Evolutionary conservation across 345 rosid species (phyloP).

Genomic region (Raphanus sativus): DNA sequence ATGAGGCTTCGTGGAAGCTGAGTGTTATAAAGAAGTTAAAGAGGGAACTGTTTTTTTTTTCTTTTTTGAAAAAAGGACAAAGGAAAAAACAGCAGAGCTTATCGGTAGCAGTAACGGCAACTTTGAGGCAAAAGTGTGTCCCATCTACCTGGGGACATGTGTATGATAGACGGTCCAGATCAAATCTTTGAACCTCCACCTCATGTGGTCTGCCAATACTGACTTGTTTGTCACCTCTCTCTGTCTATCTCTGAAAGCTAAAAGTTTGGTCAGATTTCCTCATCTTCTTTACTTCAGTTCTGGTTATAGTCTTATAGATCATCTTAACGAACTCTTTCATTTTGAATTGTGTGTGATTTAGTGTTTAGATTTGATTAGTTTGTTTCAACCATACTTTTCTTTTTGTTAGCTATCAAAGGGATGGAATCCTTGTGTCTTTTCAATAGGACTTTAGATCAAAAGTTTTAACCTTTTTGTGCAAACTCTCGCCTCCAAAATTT

Average conservation of each 20-base stretch:
- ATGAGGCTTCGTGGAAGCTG: constrained; percentile 22
- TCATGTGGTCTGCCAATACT: neutral
- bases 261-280: neutral
- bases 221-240: neutral
- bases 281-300: neutral
- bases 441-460: neutral
- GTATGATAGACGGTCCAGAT: neutral
- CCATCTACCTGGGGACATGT: constrained; percentile 28
- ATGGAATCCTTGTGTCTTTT: no score
- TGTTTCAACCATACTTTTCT: neutral
- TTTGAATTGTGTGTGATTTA: neutral
- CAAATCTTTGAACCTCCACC: neutral
- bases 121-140: constrained; percentile 60
- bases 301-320: neutral
- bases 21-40: constrained; percentile 10
- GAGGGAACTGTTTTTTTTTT: neutral
- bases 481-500: neutral
- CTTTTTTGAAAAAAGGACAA: neutral
- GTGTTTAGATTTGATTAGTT: constrained; percentile 1
- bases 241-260: neutral
- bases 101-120: constrained; percentile 72
- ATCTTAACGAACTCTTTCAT: neutral
- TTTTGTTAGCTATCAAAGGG: no score
- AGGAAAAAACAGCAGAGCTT: constrained; percentile 21
- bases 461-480: neutral